phyloP scores from a whole-genome alignment of 2,329 filamentous ascomycete genomes.

The Epichloe sylvatica region DNA sequence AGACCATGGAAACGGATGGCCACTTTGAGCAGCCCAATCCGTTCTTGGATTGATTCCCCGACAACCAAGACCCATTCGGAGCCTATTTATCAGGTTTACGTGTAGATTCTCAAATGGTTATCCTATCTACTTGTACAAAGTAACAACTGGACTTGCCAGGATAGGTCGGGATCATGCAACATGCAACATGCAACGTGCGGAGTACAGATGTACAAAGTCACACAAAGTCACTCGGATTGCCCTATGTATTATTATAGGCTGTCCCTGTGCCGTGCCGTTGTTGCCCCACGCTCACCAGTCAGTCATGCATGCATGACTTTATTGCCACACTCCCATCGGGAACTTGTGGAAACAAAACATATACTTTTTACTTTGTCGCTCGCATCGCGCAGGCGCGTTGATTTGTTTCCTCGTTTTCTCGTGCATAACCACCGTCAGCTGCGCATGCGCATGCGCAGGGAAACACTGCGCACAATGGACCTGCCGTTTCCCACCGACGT shows the following conservation, averaged over 20 bases:
- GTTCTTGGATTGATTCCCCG: no score
- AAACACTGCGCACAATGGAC: conserved; percentile 16
- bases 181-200: no score
- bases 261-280: no score
- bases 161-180: no score
- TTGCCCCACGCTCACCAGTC: background rate
- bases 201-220: no score
- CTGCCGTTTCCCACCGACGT: conserved; percentile 42
- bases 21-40: no score
- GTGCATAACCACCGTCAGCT: background rate
- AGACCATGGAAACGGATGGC: background rate
- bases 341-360: background rate
- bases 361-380: background rate
- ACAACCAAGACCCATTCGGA: background rate
- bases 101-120: background rate
- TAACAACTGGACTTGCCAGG: no score
- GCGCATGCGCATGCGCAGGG: background rate
- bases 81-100: background rate
- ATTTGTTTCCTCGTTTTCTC: background rate
- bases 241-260: no score
- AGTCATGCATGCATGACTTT: no score
- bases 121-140: no score
- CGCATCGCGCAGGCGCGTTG: background rate
- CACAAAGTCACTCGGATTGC: no score
- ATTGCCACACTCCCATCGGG: no score